Evolutionary conservation across 2,329 filamentous ascomycete genomes (phyloP).

Genomic region (Xylaria sp.): DNA sequence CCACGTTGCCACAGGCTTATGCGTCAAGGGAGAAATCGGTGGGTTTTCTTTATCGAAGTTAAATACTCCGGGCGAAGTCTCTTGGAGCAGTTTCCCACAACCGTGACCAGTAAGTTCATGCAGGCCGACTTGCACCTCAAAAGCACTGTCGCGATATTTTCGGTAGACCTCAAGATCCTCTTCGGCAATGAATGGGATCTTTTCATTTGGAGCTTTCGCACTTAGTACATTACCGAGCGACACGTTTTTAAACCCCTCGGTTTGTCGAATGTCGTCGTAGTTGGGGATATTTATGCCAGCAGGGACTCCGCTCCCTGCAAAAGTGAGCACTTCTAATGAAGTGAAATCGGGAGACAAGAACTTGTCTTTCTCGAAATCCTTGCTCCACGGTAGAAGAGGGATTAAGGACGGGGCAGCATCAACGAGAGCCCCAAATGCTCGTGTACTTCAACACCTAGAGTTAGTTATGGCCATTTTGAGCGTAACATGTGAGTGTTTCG

Average conservation of each 20-base stretch:
- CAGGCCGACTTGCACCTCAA: slow-evolving; percentile 95
- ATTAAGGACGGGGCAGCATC: slow-evolving; percentile 84
- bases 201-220: slow-evolving; percentile 91
- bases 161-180: slow-evolving; percentile 82
- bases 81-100: slow-evolving; percentile 92
- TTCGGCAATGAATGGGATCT: slow-evolving; percentile 87
- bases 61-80: slow-evolving; percentile 81
- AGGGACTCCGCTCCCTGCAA: slow-evolving; percentile 75
- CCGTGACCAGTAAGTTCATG: slow-evolving; percentile 90
- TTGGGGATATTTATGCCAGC: slow-evolving; percentile 72
- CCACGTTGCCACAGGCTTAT: slow-evolving; percentile 83
- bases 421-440: slow-evolving; percentile 87
- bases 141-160: slow-evolving; percentile 85
- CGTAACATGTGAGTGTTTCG: background rate
- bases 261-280: slow-evolving; percentile 70
- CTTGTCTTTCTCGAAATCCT: slow-evolving; percentile 94
- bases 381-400: slow-evolving; percentile 86
- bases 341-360: slow-evolving; percentile 97
- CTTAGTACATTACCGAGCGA: slow-evolving; percentile 92
- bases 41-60: slow-evolving; percentile 90
- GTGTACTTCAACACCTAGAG: slow-evolving; percentile 65
- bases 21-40: slow-evolving; percentile 81
- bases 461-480: background rate
- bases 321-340: slow-evolving; percentile 89
- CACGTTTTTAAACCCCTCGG: slow-evolving; percentile 91